Conservation (phyloP, 176 grass and related monocot species). For the Zoysia pacifica region DNA sequence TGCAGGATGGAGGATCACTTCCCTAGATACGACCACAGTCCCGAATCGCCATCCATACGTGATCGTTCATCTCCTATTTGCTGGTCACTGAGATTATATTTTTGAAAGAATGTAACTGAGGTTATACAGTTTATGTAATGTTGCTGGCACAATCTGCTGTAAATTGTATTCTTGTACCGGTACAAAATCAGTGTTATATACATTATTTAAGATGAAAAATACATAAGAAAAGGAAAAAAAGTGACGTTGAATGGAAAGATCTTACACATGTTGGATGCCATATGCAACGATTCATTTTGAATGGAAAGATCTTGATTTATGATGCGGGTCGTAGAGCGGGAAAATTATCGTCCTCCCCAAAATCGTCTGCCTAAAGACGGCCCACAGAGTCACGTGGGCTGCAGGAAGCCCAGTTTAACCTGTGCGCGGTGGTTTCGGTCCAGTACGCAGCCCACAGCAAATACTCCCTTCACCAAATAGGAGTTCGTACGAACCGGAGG, state of each 20-base stretch:
- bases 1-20: neutral
- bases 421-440: neutral
- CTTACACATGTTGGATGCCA: too few species aligned
- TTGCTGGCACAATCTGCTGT: neutral
- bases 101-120: neutral
- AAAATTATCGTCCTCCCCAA: too few species aligned
- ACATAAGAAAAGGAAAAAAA: too few species aligned
- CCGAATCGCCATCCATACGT: slow-evolving; percentile 3
- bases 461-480: neutral
- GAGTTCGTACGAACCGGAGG: too few species aligned
- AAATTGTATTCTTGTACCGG: neutral
- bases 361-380: too few species aligned
- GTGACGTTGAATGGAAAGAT: too few species aligned
- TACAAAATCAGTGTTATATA: too few species aligned
- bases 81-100: neutral
- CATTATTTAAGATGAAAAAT: too few species aligned
- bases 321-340: too few species aligned
- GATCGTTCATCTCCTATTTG: neutral
- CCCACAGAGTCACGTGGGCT: neutral
- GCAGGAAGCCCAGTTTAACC: neutral
- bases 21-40: too few species aligned
- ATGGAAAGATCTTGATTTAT: too few species aligned
- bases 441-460: neutral
- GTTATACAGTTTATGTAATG: neutral
- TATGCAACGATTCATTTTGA: too few species aligned